These are phyloP conservation scores for Allium fistulosum DNA, from an alignment of 106 monocot genomes.

Conservation along the genomic window DNA sequence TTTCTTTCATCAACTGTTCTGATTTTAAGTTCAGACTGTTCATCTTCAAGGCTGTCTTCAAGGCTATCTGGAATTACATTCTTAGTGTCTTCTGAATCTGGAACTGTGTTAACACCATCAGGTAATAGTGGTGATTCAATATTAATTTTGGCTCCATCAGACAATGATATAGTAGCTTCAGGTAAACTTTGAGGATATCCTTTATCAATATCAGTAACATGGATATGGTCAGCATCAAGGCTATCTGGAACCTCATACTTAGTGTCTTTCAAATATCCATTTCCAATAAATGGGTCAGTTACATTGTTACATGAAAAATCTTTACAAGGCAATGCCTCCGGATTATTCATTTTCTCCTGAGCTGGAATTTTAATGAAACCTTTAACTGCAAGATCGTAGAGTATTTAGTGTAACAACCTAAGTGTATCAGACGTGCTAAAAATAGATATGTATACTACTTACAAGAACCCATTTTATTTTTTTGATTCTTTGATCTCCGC, in stretches of 20 bases:
- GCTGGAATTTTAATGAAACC: constrained; percentile 7
- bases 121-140: neutral
- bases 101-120: constrained; percentile 12
- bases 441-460: no score
- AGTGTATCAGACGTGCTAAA: no score
- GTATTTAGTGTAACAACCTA: no score
- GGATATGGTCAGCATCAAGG: constrained; percentile 41
- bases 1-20: constrained; percentile 4
- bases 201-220: constrained; percentile 7
- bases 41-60: constrained; percentile 32
- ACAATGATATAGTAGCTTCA: no score
- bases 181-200: no score
- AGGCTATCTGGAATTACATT: constrained; percentile 65
- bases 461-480: constrained; percentile 15
- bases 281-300: constrained; percentile 13
- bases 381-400: constrained; percentile 23
- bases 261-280: constrained; percentile 12
- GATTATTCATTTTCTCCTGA: constrained; percentile 1
- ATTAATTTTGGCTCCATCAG: no score
- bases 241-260: constrained; percentile 58
- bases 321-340: neutral
- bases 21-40: constrained; percentile 8
- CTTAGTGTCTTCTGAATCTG: constrained; percentile 18
- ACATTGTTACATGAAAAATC: constrained; percentile 2
- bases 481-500: constrained; percentile 26